A percentile compares a stretch with the other conserved stretches of the same genome.
Conservation (phyloP, 2,329 filamentous ascomycete species). For the Apiospora kogelbergensis region DNA sequence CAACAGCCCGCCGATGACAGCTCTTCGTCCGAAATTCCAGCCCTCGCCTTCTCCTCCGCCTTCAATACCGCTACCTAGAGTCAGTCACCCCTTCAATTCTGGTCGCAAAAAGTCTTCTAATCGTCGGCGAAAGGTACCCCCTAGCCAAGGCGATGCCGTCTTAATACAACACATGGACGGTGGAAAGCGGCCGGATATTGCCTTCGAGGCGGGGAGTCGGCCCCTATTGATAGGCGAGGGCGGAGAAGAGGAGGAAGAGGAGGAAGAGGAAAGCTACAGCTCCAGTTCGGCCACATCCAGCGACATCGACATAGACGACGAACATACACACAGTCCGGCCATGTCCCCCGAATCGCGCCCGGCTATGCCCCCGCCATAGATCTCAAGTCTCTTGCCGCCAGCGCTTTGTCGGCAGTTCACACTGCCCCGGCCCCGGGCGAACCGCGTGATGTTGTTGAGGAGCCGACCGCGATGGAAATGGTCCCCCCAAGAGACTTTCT, state of each 20-base stretch:
- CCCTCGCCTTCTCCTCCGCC: constrained; percentile 53
- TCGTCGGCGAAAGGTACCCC: constrained; percentile 52
- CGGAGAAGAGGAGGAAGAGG: constrained; percentile 31
- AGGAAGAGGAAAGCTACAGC: neutral
- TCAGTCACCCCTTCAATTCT: constrained; percentile 40
- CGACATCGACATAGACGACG: constrained; percentile 2
- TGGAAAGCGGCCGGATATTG: constrained; percentile 65
- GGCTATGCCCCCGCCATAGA: constrained; percentile 12
- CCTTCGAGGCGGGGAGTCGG: constrained; percentile 52
- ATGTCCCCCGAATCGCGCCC: constrained; percentile 29
- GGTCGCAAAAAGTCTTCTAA: constrained; percentile 48
- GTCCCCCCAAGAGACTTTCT: neutral
- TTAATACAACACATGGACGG: constrained; percentile 64
- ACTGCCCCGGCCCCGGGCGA: neutral
- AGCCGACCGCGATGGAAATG: neutral
- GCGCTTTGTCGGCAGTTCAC: constrained; percentile 9
- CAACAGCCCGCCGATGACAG: constrained; percentile 40
- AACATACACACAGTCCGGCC: constrained; percentile 25
- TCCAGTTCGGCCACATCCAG: constrained; percentile 13
- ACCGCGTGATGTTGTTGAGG: neutral
- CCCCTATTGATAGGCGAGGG: constrained; percentile 49
- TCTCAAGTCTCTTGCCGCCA: constrained; percentile 13
- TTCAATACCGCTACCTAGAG: constrained; percentile 42
- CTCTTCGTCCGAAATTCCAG: constrained; percentile 43
- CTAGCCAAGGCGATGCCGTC: constrained; percentile 64